A percentile compares a stretch with the other conserved stretches of the same genome.
phyloP scores from a whole-genome alignment of 768 basidiomycete species.

The Dacryopinax spathularia region DNA sequence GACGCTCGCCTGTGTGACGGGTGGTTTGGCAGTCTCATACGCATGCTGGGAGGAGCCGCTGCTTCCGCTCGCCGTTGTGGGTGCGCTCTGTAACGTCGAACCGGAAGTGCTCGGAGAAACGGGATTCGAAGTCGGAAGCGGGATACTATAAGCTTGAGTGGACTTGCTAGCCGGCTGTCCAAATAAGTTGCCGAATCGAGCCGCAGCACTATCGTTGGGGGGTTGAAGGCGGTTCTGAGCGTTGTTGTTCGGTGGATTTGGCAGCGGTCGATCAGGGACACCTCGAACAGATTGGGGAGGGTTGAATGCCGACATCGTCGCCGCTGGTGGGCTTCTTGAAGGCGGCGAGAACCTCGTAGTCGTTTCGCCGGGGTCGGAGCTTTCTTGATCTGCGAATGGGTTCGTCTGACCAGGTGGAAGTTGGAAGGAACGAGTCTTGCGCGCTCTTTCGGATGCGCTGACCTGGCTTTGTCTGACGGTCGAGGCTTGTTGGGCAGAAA shows the following conservation, averaged over 20 bases:
- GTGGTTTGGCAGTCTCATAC: background rate
- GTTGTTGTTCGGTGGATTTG: background rate
- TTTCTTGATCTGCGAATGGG: background rate
- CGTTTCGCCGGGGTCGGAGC: background rate
- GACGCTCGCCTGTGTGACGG: background rate
- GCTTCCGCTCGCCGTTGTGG: background rate
- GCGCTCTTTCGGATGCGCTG: background rate
- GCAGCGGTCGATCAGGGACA: background rate
- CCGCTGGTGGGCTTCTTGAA: background rate
- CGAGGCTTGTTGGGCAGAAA: background rate
- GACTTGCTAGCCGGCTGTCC: background rate
- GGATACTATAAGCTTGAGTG: background rate
- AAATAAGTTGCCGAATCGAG: background rate
- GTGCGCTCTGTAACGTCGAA: background rate
- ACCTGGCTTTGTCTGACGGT: background rate
- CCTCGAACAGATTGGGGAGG: background rate
- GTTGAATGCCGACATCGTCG: background rate
- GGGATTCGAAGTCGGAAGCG: background rate
- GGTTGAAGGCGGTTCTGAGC: background rate
- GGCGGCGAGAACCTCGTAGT: background rate
- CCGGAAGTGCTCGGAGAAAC: background rate
- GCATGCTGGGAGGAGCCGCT: background rate
- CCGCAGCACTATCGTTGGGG: background rate
- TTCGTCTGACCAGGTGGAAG: background rate
- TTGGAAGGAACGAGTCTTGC: background rate